These are phyloP conservation scores for Eragrostis curvula DNA, from an alignment of 176 grass and related monocot species.

Conservation along the genomic window DNA sequence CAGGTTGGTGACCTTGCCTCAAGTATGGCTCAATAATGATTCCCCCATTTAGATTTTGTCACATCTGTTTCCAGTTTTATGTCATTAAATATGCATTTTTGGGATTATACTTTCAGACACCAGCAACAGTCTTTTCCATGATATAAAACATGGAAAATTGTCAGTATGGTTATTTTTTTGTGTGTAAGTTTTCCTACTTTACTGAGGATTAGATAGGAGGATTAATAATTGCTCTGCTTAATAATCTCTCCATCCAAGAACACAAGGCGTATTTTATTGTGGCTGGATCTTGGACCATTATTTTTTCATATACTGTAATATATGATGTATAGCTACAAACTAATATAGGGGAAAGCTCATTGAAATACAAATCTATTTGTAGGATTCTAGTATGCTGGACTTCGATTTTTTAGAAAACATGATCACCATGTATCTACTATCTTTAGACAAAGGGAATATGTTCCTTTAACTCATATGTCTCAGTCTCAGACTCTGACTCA, in stretches of 20 bases:
- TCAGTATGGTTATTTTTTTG: slow-evolving; percentile 10
- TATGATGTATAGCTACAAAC: background rate
- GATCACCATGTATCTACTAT: too few species aligned
- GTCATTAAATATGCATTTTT: slow-evolving; percentile 5
- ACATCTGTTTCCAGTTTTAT: background rate
- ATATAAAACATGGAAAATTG: slow-evolving; percentile 2
- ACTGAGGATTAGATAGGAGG: background rate
- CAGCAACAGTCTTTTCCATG: slow-evolving; percentile 5
- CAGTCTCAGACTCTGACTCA: background rate
- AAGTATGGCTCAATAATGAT: slow-evolving; percentile 26
- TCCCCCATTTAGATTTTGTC: slow-evolving; percentile 17
- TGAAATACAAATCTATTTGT: background rate
- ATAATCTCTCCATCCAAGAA: background rate
- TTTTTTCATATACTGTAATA: background rate
- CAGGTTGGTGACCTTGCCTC: slow-evolving; percentile 63
- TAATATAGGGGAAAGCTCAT: background rate
- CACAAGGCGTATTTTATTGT: background rate
- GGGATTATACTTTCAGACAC: slow-evolving; percentile 36
- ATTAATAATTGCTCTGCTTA: background rate
- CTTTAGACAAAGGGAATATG: background rate
- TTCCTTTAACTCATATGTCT: slow-evolving; percentile 26
- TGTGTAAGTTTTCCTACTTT: slow-evolving; percentile 4
- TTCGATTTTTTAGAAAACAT: too few species aligned
- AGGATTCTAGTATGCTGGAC: background rate
- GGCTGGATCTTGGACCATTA: background rate